Evolutionary conservation across 495 filamentous ascomycete genomes (phyloP), one percentile per base, ranked within the genome.

Genomic region (Lepraria neglecta): DNA sequence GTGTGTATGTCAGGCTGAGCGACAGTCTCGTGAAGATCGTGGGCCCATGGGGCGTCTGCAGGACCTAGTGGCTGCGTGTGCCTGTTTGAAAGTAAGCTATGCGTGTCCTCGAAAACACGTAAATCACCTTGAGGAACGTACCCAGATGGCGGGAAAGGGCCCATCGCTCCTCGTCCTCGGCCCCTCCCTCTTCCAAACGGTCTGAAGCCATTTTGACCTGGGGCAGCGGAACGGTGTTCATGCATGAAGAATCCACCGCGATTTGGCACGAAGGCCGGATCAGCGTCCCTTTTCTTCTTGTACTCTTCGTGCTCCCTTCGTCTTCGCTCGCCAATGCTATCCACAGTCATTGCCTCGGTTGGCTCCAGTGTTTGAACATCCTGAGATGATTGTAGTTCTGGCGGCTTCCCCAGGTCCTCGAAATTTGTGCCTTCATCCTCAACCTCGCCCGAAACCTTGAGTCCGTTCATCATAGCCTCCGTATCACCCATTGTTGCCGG

Each of bases 221-320:
- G 97, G n/a, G 31, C 51, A 54, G 51, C 51, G 51, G 51, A 54
- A 54, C 51, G 51, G 51, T 54, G 51, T 19, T 54, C 51, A 12
- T 54, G 51, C 51, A 54, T 54, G 31, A 54, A 98, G 78, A 98
- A 98, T 57, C 85, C 87, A 28, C 94, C 94, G 55, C 95, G 82
- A 67, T 95, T 97, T 57, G 94, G 94, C 40, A 97, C 91, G 72
- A 96, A 95, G 35, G 92, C 85, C 47, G 94, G 94, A 75, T 97
- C 90, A 63, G 88, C 85, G 69, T 92, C 91, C 64, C 89, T 82
- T 71, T 87, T 87, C 75, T 89, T 89, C 71, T 85, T 83, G 72
- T 92, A 91, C 67, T 96, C 90, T 47, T 97, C 92, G 67, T 95
- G 88, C 66, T 96, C 92, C 56, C 87, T 84, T 56, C 89, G 84